Percentiles rank a stretch among this genome's conserved stretches.
Conservation (phyloP, 2,329 filamentous ascomycete species). For the Hymenotorrendiella dingleyae region DNA sequence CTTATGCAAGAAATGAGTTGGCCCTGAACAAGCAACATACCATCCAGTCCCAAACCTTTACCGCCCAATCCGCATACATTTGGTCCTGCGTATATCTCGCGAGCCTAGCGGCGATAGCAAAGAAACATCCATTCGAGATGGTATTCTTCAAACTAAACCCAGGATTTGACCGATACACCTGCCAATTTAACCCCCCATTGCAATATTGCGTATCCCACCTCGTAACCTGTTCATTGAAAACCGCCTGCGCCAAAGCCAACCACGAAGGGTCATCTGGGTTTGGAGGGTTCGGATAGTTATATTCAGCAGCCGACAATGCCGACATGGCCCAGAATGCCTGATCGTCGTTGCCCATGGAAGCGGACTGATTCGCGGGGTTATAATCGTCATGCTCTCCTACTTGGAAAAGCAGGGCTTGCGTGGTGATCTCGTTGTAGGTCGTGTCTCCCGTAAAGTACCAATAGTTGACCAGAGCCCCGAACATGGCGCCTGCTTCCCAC, state of each 20-base stretch:
- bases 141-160: slow-evolving; percentile 73
- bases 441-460: slow-evolving; percentile 74
- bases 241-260: slow-evolving; percentile 67
- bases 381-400: slow-evolving; percentile 66
- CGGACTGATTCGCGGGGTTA: slow-evolving; percentile 66
- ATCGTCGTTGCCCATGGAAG: slow-evolving; percentile 65
- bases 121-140: slow-evolving; percentile 54
- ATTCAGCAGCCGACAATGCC: slow-evolving; percentile 63
- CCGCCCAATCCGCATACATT: slow-evolving; percentile 71
- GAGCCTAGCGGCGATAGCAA: slow-evolving; percentile 56
- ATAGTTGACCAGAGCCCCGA: slow-evolving; percentile 68
- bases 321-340: slow-evolving; percentile 69
- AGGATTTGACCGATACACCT: slow-evolving; percentile 69
- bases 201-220: slow-evolving; percentile 67
- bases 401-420: slow-evolving; percentile 65
- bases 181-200: slow-evolving; percentile 70
- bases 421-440: slow-evolving; percentile 61
- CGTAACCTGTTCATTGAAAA: slow-evolving; percentile 70
- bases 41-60: slow-evolving; percentile 66
- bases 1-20: too few relatives aligned
- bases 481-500: slow-evolving; percentile 64
- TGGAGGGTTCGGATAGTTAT: slow-evolving; percentile 53
- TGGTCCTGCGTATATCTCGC: slow-evolving; percentile 69
- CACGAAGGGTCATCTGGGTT: slow-evolving; percentile 49
- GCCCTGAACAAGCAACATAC: too few relatives aligned